Conservation (phyloP, 805 yeast genomes). For the Dipodascus albidus region DNA sequence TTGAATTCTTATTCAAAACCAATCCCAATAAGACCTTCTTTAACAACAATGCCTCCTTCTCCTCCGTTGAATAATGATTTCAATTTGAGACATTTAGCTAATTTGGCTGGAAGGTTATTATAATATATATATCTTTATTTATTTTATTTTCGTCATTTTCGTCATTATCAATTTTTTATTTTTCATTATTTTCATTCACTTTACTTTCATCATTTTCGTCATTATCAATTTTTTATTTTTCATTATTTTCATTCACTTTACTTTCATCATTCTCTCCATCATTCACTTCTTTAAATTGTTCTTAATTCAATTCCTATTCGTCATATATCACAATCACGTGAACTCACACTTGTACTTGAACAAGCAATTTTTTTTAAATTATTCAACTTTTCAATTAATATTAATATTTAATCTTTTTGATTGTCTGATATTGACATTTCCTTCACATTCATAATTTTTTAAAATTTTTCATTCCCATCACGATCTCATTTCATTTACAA, state of each 20-base stretch:
- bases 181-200: not conserved
- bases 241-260: not conserved
- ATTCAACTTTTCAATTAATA: too few relatives aligned
- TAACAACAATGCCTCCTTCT: not conserved
- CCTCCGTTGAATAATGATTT: conserved; percentile 1
- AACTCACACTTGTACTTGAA: too few relatives aligned
- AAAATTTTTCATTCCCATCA: not conserved
- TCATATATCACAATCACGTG: too few relatives aligned
- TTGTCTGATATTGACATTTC: too few relatives aligned
- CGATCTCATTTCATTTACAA: not conserved
- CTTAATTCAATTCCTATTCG: not conserved
- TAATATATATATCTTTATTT: not conserved
- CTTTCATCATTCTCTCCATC: not conserved
- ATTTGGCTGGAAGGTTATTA: not conserved
- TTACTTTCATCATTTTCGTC: not conserved
- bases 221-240: too few relatives aligned
- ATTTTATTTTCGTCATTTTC: not conserved
- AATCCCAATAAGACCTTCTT: not conserved
- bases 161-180: too few relatives aligned
- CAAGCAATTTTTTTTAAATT: too few relatives aligned
- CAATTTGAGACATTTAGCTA: not conserved
- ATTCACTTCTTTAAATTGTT: not conserved
- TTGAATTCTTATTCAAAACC: not conserved
- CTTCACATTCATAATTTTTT: too few relatives aligned
- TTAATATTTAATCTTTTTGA: too few relatives aligned